A percentile compares a stretch with the other conserved stretches of the same genome.
phyloP scores from a whole-genome alignment of 495 filamentous ascomycete genomes.

The Pseudevernia furfuracea region DNA sequence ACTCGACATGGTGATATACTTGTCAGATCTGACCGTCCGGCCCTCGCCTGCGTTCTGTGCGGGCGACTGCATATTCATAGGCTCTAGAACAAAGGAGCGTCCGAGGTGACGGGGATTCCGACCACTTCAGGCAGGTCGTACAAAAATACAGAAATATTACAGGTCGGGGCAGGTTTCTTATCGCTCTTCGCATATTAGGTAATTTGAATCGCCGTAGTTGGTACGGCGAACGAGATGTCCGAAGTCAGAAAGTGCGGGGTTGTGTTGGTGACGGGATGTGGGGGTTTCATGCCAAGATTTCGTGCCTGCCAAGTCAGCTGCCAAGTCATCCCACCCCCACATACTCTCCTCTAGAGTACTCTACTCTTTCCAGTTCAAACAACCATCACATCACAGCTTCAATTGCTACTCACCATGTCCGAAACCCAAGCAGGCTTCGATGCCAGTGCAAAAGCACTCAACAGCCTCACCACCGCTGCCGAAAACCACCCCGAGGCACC shows the following conservation, averaged over 20 bases:
- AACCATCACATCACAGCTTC: not conserved
- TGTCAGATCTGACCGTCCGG: not conserved
- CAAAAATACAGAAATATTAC: not conserved
- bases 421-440: constrained; percentile 24
- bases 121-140: constrained; percentile 1
- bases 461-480: constrained; percentile 25
- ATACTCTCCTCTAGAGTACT: no score
- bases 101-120: constrained; percentile 1
- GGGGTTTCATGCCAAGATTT: not conserved
- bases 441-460: constrained; percentile 25
- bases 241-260: not conserved
- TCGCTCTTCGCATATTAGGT: not conserved
- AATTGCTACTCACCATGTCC: constrained; percentile 4
- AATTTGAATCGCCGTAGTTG: not conserved
- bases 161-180: not conserved
- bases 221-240: not conserved
- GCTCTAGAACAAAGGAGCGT: not conserved
- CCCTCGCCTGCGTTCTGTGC: not conserved
- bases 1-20: not conserved
- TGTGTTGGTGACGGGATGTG: no score
- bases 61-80: not conserved
- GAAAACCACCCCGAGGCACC: constrained; percentile 29
- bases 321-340: not conserved
- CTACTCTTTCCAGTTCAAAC: not conserved
- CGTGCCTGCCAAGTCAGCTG: not conserved